Percentiles rank a stretch among this genome's conserved stretches.
phyloP scores from a whole-genome alignment of 1,284 basidiomycete species.

The Megacollybia platyphylla region DNA sequence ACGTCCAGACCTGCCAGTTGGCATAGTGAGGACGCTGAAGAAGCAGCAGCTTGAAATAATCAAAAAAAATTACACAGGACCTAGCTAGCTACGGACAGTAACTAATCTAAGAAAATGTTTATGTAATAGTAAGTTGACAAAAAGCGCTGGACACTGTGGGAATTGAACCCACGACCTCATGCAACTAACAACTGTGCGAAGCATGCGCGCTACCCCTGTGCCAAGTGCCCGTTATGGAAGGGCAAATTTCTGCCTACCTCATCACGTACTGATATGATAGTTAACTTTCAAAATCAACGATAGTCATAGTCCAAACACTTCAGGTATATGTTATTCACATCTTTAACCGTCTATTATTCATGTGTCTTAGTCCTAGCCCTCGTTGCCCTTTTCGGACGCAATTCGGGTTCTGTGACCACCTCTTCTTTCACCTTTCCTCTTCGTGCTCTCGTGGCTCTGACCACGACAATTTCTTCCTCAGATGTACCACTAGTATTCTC shows the following conservation, averaged over 20 bases:
- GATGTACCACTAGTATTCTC: neutral
- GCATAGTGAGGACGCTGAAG: no score
- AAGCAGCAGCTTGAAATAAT: no score
- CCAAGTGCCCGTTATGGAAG: neutral
- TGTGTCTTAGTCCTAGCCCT: neutral
- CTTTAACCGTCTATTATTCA: neutral
- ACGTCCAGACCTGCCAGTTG: constrained; percentile 6
- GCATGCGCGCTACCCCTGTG: neutral
- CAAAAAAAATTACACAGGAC: no score
- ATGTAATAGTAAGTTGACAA: no score
- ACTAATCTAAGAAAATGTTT: no score
- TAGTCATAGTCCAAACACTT: no score
- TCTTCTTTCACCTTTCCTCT: constrained; percentile 1
- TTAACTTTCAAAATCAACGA: no score
- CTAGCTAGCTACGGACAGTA: no score
- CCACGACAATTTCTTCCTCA: neutral
- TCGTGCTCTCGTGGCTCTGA: neutral
- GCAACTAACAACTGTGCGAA: neutral
- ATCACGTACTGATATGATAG: no score
- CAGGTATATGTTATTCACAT: no score
- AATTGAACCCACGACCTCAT: constrained; percentile 2
- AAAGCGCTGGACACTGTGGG: constrained; percentile 1
- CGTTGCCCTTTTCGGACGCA: neutral
- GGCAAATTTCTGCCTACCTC: no score
- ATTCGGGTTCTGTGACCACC: constrained; percentile 1